A percentile compares a stretch with the other conserved stretches of the same genome.
These are phyloP conservation scores for Kodamaea ohmeri DNA, from an alignment of 1,139 yeast genomes.

Conservation along the genomic window DNA sequence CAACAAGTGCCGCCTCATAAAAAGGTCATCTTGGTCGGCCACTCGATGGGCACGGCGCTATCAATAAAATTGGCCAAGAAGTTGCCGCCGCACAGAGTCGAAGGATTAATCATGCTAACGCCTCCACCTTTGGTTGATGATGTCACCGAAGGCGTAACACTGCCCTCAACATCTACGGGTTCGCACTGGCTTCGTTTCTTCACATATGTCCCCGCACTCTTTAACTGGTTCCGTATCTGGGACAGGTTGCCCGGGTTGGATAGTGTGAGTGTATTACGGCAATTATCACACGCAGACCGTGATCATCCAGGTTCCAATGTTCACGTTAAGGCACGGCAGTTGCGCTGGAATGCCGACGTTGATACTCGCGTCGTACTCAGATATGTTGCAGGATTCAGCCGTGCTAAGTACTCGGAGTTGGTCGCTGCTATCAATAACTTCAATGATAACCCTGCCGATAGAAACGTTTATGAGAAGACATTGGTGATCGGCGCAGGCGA, in stretches of 20 bases:
- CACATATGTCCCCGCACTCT: constrained; percentile 48
- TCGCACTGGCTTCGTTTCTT: constrained; percentile 21
- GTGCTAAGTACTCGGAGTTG: constrained; percentile 46
- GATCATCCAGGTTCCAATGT: constrained; percentile 20
- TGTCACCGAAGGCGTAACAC: constrained; percentile 4
- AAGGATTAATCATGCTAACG: constrained; percentile 48
- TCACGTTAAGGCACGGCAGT: constrained; percentile 54
- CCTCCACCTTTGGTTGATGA: constrained; percentile 51
- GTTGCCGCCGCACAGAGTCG: constrained; percentile 41
- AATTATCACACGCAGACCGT: constrained; percentile 37
- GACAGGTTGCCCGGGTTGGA: constrained; percentile 64
- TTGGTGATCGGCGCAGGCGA: constrained; percentile 56
- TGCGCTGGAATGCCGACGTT: constrained; percentile 71
- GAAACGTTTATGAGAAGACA: constrained; percentile 39
- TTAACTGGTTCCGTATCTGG: constrained; percentile 53
- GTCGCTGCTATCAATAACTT: constrained; percentile 35
- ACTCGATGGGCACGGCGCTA: constrained; percentile 72
- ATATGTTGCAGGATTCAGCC: constrained; percentile 49
- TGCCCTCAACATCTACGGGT: constrained; percentile 6
- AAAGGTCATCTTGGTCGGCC: constrained; percentile 62
- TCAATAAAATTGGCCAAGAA: constrained; percentile 45
- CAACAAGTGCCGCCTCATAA: constrained; percentile 41
- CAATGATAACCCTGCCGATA: constrained; percentile 32
- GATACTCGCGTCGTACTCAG: constrained; percentile 52
- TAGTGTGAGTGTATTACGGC: constrained; percentile 56